Evolutionary conservation across 2,329 filamentous ascomycete genomes (phyloP), one percentile per base, ranked within the genome.

Genomic region (Drechslerella dactyloides): DNA sequence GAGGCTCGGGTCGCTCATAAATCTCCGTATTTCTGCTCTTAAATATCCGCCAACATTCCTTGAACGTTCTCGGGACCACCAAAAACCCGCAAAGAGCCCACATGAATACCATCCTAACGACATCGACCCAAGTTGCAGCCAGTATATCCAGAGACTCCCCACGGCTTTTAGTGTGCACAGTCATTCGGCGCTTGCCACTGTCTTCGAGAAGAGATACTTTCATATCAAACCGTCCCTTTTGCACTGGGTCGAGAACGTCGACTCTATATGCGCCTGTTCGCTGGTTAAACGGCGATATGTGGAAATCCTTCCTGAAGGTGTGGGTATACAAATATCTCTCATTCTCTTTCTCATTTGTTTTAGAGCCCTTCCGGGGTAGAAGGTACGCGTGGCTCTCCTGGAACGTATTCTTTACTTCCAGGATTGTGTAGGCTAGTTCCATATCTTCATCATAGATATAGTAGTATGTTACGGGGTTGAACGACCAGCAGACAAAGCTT

Each of bases 391-490:
- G 84, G 56, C 87, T 83, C 78, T 92, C 89, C 54, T 85, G 88
- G 76, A 90, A 91, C 0, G 88, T 90, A 75, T 91, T 91, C 79
- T 90, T 90, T 51, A 91, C 87, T 78, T 93, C 89, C 0, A 90
- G 77, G 0, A 93, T 82, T 79, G 91, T 86, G 62, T 86, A 86
- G 23, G 82, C 83, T 13, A 92, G 81, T 65, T 84, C 83, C 7
- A 84, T 79, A 17, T 51, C 17, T 0, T 79, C 74, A 11, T 86
- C 84, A 77, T 93, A 92, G 1, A 93, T 83, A 74, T 91, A 91
- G 88, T 89, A 93, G 76, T 92, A 90, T 0, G 89, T 91, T 1
- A 89, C 87, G 0, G 89, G 89, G 75, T 91, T 92, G 79, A 90
- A 91, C 21, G 85, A 85, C 76, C 89, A 90, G 1, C 87, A 87